Conservation (phyloP, 2,329 filamentous ascomycete genomes). For the Lasiodiplodia theobromae region DNA sequence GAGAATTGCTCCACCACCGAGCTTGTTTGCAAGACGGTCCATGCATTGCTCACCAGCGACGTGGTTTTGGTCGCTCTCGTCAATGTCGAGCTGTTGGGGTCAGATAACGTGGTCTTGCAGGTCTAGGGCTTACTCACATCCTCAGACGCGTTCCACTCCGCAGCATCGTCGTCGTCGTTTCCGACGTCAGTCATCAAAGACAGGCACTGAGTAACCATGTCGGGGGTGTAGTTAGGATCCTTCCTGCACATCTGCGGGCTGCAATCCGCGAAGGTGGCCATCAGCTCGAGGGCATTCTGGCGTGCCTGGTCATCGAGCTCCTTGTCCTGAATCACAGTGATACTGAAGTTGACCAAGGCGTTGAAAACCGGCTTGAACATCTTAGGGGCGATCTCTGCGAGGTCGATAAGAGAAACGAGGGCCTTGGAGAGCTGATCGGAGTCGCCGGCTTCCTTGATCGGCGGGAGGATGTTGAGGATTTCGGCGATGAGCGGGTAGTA, state of each 20-base stretch:
- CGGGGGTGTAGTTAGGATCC: slow-evolving; percentile 85
- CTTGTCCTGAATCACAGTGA: slow-evolving; percentile 95
- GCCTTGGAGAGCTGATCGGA: slow-evolving; percentile 91
- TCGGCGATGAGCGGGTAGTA: slow-evolving; percentile 89
- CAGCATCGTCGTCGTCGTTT: slow-evolving; percentile 89
- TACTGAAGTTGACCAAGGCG: slow-evolving; percentile 88
- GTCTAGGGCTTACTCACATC: slow-evolving; percentile 67
- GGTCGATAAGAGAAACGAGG: slow-evolving; percentile 87
- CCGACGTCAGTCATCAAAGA: slow-evolving; percentile 98
- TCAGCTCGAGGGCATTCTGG: slow-evolving; percentile 94
- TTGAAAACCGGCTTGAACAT: slow-evolving; percentile 98
- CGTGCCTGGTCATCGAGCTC: slow-evolving; percentile 88
- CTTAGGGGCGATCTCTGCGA: slow-evolving; percentile 92
- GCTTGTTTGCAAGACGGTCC: slow-evolving; percentile 96
- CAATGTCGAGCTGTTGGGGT: slow-evolving; percentile 76
- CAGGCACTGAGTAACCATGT: slow-evolving; percentile 98
- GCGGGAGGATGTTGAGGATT: slow-evolving; percentile 91
- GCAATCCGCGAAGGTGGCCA: slow-evolving; percentile 97
- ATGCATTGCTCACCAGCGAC: slow-evolving; percentile 98
- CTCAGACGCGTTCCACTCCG: slow-evolving; percentile 91
- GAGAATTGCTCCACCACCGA: slow-evolving; percentile 90
- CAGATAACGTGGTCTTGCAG: slow-evolving; percentile 25
- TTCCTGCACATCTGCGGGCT: slow-evolving; percentile 94
- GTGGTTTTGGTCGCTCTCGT: slow-evolving; percentile 96
- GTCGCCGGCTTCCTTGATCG: slow-evolving; percentile 89